Evolutionary conservation across 495 filamentous ascomycete genomes (phyloP).

Genomic region (Aspergillus campestris): DNA sequence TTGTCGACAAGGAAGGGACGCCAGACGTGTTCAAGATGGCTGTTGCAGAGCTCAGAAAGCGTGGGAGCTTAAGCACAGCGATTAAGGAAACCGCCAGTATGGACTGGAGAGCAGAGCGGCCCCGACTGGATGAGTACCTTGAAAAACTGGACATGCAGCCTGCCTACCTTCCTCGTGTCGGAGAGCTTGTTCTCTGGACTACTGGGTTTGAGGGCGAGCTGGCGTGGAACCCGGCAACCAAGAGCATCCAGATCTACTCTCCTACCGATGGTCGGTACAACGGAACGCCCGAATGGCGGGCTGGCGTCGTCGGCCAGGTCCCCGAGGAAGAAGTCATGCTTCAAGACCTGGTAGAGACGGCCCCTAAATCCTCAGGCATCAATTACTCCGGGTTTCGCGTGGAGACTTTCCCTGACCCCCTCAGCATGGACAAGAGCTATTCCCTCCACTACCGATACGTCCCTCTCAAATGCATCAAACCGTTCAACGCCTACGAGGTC

Average conservation of each 20-base stretch:
- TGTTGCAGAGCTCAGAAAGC: conserved; percentile 39
- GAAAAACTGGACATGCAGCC: conserved; percentile 32
- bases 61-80: conserved; percentile 27
- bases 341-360: conserved; percentile 34
- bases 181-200: conserved; percentile 52
- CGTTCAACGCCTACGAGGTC: conserved; percentile 43
- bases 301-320: conserved; percentile 45
- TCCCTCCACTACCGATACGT: conserved; percentile 48
- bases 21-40: conserved; percentile 44
- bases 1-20: conserved; percentile 31
- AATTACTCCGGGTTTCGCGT: conserved; percentile 51
- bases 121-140: conserved; percentile 26
- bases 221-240: conserved; percentile 18
- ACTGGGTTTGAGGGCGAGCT: conserved; percentile 30
- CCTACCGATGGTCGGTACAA: conserved; percentile 16
- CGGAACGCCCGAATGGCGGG: conserved; percentile 44
- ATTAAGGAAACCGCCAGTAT: conserved; percentile 41
- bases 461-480: conserved; percentile 44
- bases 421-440: conserved; percentile 40
- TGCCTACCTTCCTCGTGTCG: conserved; percentile 45
- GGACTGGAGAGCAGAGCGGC: conserved; percentile 45
- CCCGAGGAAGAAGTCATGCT: conserved; percentile 32
- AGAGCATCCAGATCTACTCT: conserved; percentile 26
- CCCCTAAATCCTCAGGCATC: conserved; percentile 29
- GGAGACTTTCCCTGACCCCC: conserved; percentile 45